Evolutionary conservation across 2,329 filamentous ascomycete species (phyloP).

Genomic region (Zymoseptoria brevis): DNA sequence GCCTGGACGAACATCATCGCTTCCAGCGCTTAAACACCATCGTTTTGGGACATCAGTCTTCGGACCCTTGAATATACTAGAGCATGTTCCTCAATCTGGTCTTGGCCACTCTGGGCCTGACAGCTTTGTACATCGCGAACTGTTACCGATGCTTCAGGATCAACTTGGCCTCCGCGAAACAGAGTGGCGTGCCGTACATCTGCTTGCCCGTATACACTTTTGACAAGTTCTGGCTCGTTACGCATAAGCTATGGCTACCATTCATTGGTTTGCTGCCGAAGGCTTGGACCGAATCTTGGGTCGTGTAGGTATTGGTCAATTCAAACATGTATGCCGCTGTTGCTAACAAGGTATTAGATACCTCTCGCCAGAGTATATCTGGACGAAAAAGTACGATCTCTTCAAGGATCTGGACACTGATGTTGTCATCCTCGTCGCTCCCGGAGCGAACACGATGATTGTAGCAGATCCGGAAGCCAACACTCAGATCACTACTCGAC

Average conservation of each 20-base stretch:
- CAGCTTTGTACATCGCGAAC: slow-evolving; percentile 28
- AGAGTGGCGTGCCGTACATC: slow-evolving; percentile 40
- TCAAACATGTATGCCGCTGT: neutral
- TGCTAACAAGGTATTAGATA: slow-evolving; percentile 19
- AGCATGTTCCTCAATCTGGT: neutral
- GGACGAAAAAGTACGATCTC: slow-evolving; percentile 47
- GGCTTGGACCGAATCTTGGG: slow-evolving; percentile 51
- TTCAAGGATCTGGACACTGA: slow-evolving; percentile 54
- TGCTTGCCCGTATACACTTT: slow-evolving; percentile 40
- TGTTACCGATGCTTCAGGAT: slow-evolving; percentile 32
- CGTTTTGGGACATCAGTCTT: neutral
- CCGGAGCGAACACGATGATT: slow-evolving; percentile 46
- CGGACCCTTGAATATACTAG: slow-evolving; percentile 18
- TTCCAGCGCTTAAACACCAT: neutral
- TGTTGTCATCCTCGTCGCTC: slow-evolving; percentile 56
- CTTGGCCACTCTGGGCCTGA: slow-evolving; percentile 25
- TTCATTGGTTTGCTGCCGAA: slow-evolving; percentile 49
- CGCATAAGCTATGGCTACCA: slow-evolving; percentile 47
- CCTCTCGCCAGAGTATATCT: slow-evolving; percentile 54
- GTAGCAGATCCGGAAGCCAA: slow-evolving; percentile 59
- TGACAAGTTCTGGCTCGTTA: slow-evolving; percentile 49
- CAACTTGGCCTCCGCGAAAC: slow-evolving; percentile 39
- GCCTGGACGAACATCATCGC: neutral
- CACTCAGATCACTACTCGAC: slow-evolving; percentile 55
- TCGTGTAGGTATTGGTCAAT: slow-evolving; percentile 1